Base-by-base conservation (phyloP, 257 asterid species). In the Eucommia ulmoides region DNA sequence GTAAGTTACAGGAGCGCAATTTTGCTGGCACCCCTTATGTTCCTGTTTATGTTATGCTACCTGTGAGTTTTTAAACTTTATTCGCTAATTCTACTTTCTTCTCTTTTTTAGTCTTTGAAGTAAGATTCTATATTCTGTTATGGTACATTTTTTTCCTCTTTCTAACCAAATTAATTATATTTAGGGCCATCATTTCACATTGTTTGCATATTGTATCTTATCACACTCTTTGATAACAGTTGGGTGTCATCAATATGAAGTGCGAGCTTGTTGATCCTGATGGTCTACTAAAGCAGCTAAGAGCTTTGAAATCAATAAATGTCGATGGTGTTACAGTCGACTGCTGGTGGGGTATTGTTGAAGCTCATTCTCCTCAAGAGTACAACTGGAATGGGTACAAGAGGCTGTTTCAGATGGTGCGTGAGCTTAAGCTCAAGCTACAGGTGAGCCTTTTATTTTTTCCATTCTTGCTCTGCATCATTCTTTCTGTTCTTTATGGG, bases 311-410 rank as follows among this genome's bases (percentile, higher is more conserved):
- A 72, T 80, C 93, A 47, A 41, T 75, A 20, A 79, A 76, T 25
- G 68, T 85, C 33, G 94, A 89, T 63, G 96, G 98, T 23, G 65
- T 85, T 54, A 67, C 73, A 82, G 88, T 85, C 55, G 92, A 89
- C 68, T 89, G 98, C 74, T 88, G 97, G 97, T 88, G 97, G 97
- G 97, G 97, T 48, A 66, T 84, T 26, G 97, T 88, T 50, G 97
- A 88, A 72, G 91, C 95, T 10, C 81, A 78, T 70, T 83, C 70
- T 60, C 97, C 97, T 17, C 95, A 76, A 53, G 85, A 77, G 66
- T 88, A 88, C 72, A 82, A 88, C 66, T 88, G 97, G 97, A 82
- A 63, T 66, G 97, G 97, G 62, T 88, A 88, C 82, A 82, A 60
- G 76, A 67, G 77, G 71, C 63, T 88, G 49, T 80, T 84, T 65